Conservation (phyloP, 352 stramenopile species). For the Thalassiosira delicatula region DNA sequence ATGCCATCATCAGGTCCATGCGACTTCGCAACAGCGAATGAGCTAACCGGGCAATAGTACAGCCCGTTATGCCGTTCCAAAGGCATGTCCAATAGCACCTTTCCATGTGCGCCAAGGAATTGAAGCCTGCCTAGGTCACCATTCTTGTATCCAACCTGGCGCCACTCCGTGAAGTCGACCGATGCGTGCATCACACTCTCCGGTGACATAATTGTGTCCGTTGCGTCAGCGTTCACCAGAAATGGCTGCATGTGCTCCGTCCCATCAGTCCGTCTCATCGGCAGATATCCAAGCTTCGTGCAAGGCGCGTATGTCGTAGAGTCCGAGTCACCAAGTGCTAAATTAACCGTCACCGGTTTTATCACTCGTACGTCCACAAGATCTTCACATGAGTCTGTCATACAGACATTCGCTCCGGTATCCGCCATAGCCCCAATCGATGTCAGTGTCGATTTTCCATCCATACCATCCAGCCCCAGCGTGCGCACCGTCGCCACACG, state of each 20-base stretch:
- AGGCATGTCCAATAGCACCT: neutral
- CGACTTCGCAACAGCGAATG: too few relatives aligned
- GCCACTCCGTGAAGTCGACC: neutral
- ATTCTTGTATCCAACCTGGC: neutral
- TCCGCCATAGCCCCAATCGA: neutral
- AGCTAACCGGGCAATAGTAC: conserved; percentile 16
- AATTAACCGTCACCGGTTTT: neutral
- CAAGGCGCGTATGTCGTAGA: neutral
- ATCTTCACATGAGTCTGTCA: neutral
- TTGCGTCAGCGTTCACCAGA: neutral
- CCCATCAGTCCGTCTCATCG: neutral
- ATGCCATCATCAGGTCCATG: too few relatives aligned
- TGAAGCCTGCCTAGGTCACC: neutral
- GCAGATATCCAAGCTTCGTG: conserved; percentile 4
- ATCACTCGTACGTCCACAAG: neutral
- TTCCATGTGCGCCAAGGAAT: neutral
- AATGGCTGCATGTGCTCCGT: conserved; percentile 7
- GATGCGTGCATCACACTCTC: neutral
- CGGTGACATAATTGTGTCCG: conserved; percentile 20
- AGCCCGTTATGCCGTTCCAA: neutral
- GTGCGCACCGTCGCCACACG: too few relatives aligned
- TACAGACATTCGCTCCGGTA: conserved; percentile 10
- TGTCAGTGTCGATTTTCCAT: neutral
- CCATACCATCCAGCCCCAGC: neutral
- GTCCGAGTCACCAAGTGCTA: neutral